phyloP scores from a whole-genome alignment of 805 yeast species.

The Candida nonsorbophila region DNA sequence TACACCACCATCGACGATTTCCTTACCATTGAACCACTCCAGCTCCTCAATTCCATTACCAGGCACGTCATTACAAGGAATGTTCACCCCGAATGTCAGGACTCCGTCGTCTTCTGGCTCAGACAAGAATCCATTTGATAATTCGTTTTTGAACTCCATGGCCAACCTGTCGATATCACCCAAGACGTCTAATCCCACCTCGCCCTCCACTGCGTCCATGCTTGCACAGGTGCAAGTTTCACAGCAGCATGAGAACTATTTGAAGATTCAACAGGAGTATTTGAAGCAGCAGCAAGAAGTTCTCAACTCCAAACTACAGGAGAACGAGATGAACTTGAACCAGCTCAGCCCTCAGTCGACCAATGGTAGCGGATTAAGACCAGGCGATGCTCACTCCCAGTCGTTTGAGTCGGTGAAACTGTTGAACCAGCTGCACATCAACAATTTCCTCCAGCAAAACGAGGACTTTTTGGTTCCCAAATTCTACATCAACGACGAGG shows the following conservation, averaged over 20 bases:
- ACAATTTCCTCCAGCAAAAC: constrained; percentile 10
- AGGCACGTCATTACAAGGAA: constrained; percentile 21
- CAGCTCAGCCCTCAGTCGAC: too few relatives aligned
- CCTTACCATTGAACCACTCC: not conserved
- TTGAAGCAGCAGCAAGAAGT: constrained; percentile 32
- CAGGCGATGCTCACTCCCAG: too few relatives aligned
- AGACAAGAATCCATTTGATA: constrained; percentile 35
- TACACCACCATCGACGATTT: not conserved
- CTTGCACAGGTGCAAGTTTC: constrained; percentile 6
- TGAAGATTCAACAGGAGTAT: constrained; percentile 31
- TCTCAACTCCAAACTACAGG: constrained; percentile 10
- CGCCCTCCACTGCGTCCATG: constrained; percentile 2
- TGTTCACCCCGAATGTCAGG: constrained; percentile 31
- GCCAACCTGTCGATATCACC: constrained; percentile 3
- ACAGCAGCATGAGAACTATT: constrained; percentile 27
- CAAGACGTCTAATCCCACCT: constrained; percentile 1
- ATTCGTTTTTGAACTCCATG: constrained; percentile 11
- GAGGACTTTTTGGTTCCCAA: constrained; percentile 8
- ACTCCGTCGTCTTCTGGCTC: constrained; percentile 26
- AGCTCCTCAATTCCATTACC: constrained; percentile 1
- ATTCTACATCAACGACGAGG: constrained; percentile 11
- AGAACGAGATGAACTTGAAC: too few relatives aligned
- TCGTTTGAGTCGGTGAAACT: constrained; percentile 8
- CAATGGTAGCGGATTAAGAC: too few relatives aligned
- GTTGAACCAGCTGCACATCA: constrained; percentile 5